Percentiles rank a stretch among this genome's conserved stretches.
Evolutionary conservation across 1,139 yeast genomes (phyloP).

Genomic region (Taiozyma sp.): DNA sequence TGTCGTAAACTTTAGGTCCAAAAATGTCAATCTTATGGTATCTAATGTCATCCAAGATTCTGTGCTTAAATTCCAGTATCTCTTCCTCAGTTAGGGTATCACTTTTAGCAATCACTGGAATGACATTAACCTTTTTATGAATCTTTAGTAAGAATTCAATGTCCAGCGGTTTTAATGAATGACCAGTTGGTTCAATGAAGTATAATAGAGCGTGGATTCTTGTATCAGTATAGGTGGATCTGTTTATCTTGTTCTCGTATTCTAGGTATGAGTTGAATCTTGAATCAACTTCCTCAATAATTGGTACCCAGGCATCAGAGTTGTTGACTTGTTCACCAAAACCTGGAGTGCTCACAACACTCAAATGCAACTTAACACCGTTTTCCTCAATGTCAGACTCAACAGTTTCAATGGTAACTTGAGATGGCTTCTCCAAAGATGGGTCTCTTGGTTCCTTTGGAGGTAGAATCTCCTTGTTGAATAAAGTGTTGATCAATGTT

Average conservation of each 20-base stretch:
- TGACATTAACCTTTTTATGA: conserved; percentile 87
- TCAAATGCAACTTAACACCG: conserved; percentile 81
- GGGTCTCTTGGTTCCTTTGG: conserved; percentile 29
- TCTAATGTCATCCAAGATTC: conserved; percentile 70
- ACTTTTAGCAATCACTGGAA: conserved; percentile 92
- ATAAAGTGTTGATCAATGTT: conserved; percentile 86
- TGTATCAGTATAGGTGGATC: conserved; percentile 66
- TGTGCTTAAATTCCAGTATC: conserved; percentile 63
- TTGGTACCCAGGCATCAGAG: conserved; percentile 87
- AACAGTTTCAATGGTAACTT: conserved; percentile 63
- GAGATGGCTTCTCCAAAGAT: conserved; percentile 15
- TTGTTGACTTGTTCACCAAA: conserved; percentile 92
- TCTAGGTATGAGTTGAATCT: conserved; percentile 88
- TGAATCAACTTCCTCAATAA: conserved; percentile 80
- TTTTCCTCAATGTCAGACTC: conserved; percentile 83
- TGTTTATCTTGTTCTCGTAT: conserved; percentile 80
- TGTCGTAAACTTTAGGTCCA: conserved; percentile 70
- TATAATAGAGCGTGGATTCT: conserved; percentile 85
- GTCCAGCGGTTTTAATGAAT: conserved; percentile 83
- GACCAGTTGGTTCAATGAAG: conserved; percentile 97
- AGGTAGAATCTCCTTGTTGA: conserved; percentile 67
- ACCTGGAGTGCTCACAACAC: conserved; percentile 88
- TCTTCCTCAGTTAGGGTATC: conserved; percentile 93
- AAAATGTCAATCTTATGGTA: conserved; percentile 75
- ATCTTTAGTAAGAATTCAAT: conserved; percentile 83